Conservation (phyloP, 2,329 filamentous ascomycete genomes). For the Colletotrichum salicis region DNA sequence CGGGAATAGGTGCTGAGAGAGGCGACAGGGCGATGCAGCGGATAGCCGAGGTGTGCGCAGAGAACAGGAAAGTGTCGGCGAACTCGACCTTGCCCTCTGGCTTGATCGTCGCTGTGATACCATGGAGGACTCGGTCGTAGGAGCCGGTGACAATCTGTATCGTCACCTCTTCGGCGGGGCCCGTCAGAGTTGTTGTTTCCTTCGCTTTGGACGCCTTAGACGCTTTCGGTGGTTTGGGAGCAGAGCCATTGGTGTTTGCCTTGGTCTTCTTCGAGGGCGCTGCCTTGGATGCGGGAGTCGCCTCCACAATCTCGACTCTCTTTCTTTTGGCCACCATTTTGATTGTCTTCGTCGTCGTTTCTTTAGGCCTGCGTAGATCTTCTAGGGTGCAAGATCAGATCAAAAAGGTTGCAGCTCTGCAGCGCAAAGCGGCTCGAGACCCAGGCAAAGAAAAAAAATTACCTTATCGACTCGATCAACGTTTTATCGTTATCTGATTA, state of each 20-base stretch:
- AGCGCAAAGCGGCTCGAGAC: background rate
- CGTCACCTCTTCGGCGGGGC: constrained; percentile 56
- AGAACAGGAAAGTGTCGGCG: constrained; percentile 94
- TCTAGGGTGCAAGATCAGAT: constrained; percentile 8
- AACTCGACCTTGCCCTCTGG: constrained; percentile 66
- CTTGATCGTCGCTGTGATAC: constrained; percentile 80
- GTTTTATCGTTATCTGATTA: constrained; percentile 35
- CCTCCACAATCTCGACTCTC: constrained; percentile 50
- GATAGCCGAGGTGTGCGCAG: constrained; percentile 90
- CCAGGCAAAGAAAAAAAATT: constrained; percentile 16
- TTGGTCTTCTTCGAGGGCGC: constrained; percentile 47
- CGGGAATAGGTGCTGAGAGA: constrained; percentile 68
- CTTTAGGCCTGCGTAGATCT: constrained; percentile 13
- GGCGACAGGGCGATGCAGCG: constrained; percentile 89
- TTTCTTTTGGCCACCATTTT: constrained; percentile 60
- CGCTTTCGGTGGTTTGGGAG: constrained; percentile 13
- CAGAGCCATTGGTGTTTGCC: constrained; percentile 26
- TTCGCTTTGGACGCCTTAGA: background rate
- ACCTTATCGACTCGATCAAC: constrained; percentile 12
- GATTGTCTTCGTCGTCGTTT: constrained; percentile 16
- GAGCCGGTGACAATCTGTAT: constrained; percentile 93
- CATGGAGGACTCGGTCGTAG: constrained; percentile 93
- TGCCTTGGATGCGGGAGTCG: constrained; percentile 39
- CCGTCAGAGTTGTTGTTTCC: background rate
- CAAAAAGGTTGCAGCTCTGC: constrained; percentile 11